phyloP scores from a whole-genome alignment of 78 protist genomes.

The Tieghemostelium lacteum region DNA sequence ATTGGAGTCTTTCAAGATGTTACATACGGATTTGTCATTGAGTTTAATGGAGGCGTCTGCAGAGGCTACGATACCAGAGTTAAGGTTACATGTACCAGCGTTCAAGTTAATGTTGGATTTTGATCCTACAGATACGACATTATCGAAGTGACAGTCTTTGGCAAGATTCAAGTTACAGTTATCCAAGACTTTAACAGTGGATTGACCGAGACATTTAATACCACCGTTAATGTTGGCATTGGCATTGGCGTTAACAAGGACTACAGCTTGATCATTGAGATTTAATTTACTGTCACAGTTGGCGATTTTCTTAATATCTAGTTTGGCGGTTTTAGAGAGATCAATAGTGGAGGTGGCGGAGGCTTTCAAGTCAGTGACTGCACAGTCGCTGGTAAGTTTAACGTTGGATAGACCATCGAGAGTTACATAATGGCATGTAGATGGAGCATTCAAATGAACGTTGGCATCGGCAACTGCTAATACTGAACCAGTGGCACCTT shows the following conservation, averaged over 20 bases:
- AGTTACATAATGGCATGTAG: background rate
- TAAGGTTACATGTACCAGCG: conserved; percentile 2
- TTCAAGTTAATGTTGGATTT: conserved; percentile 12
- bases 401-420: conserved; percentile 35
- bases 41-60: background rate
- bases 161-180: conserved; percentile 8
- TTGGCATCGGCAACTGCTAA: conserved; percentile 13
- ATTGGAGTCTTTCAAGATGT: conserved; percentile 1
- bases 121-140: conserved; percentile 35
- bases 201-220: conserved; percentile 12
- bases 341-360: conserved; percentile 16
- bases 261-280: background rate
- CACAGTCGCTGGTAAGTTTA: conserved; percentile 1
- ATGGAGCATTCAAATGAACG: background rate
- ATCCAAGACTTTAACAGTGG: conserved; percentile 17
- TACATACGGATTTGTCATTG: background rate
- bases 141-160: background rate
- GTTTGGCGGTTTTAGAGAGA: background rate
- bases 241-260: background rate
- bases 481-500: conserved; percentile 20
- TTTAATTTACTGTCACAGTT: background rate
- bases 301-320: conserved; percentile 3
- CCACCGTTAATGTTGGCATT: conserved; percentile 43
- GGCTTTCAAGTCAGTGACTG: conserved; percentile 7
- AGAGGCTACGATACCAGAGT: conserved; percentile 16